Percentiles rank a stretch among this genome's conserved stretches.
These are phyloP conservation scores for Nothophaeocryptopus gaeumannii DNA, from an alignment of 2,329 filamentous ascomycete genomes.

Conservation along the genomic window DNA sequence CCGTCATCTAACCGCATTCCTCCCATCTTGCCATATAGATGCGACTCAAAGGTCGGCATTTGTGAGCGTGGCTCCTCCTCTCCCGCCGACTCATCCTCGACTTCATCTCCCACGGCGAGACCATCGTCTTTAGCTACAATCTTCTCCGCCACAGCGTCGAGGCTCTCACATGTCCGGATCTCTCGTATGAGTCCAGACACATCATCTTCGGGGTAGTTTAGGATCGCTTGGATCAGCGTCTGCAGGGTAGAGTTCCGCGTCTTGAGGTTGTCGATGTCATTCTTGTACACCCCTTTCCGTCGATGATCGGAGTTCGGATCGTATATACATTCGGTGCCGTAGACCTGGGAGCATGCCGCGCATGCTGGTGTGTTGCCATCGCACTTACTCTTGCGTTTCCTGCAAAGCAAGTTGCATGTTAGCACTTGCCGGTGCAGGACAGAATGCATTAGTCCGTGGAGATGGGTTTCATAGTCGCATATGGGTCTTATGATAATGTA, in stretches of 20 bases:
- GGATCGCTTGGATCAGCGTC: constrained; percentile 85
- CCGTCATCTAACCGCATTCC: constrained; percentile 85
- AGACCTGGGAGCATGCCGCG: constrained; percentile 93
- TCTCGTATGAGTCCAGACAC: constrained; percentile 76
- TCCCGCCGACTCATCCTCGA: constrained; percentile 35
- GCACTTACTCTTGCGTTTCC: constrained; percentile 54
- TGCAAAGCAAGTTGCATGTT: constrained; percentile 4
- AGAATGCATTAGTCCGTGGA: too few relatives aligned
- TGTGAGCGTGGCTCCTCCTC: constrained; percentile 37
- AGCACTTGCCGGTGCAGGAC: too few relatives aligned
- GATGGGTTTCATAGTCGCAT: too few relatives aligned
- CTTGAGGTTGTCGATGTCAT: constrained; percentile 85
- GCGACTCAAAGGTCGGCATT: constrained; percentile 61
- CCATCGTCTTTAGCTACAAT: constrained; percentile 55
- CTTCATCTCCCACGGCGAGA: constrained; percentile 44
- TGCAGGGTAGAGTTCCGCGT: constrained; percentile 84
- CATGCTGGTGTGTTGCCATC: constrained; percentile 89
- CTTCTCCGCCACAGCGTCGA: constrained; percentile 62
- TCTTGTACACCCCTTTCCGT: constrained; percentile 93
- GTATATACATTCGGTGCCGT: constrained; percentile 86
- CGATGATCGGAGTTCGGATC: constrained; percentile 95
- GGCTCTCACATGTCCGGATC: constrained; percentile 80
- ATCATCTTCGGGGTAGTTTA: constrained; percentile 86
- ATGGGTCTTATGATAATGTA: neutral
- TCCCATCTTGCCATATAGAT: constrained; percentile 89